A percentile compares a stretch with the other conserved stretches of the same genome.
phyloP scores from a whole-genome alignment of 768 basidiomycete genomes.

The Collybiopsis confluens region DNA sequence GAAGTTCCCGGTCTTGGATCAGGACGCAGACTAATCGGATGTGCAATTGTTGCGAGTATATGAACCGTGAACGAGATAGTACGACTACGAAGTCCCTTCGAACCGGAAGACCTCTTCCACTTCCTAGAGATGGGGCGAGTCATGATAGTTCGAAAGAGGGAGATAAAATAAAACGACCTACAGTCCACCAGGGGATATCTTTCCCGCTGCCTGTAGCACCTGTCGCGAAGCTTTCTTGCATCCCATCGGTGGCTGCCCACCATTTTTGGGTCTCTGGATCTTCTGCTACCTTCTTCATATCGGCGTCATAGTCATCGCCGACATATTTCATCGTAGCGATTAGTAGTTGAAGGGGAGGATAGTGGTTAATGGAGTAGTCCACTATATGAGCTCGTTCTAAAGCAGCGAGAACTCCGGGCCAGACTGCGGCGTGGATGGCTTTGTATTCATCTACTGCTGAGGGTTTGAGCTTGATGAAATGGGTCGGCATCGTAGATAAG shows the following conservation, averaged over 20 bases:
- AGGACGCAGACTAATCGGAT: too few species aligned
- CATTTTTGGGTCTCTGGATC: constrained; percentile 70
- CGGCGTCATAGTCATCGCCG: constrained; percentile 57
- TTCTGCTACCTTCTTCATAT: constrained; percentile 61
- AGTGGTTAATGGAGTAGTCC: constrained; percentile 77
- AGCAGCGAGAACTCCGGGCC: constrained; percentile 7
- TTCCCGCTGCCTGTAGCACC: constrained; percentile 67
- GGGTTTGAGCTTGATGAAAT: constrained; percentile 57
- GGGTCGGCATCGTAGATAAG: too few species aligned
- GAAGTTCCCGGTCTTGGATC: too few species aligned
- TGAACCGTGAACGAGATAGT: too few species aligned
- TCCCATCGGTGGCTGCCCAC: constrained; percentile 73
- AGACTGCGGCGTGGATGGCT: constrained; percentile 8
- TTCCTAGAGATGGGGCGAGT: constrained; percentile 32
- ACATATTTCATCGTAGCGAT: constrained; percentile 78
- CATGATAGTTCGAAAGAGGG: neutral
- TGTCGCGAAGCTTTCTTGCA: constrained; percentile 75
- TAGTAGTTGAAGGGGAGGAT: constrained; percentile 58
- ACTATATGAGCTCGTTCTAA: constrained; percentile 53
- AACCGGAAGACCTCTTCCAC: constrained; percentile 70
- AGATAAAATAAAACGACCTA: constrained; percentile 21
- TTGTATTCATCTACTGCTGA: constrained; percentile 42
- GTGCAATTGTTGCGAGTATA: too few species aligned
- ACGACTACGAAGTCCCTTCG: constrained; percentile 36
- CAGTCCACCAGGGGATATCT: constrained; percentile 70